These are phyloP conservation scores for Trichoderma sp. DNA, from an alignment of 2,329 filamentous ascomycete species.

Conservation along the genomic window DNA sequence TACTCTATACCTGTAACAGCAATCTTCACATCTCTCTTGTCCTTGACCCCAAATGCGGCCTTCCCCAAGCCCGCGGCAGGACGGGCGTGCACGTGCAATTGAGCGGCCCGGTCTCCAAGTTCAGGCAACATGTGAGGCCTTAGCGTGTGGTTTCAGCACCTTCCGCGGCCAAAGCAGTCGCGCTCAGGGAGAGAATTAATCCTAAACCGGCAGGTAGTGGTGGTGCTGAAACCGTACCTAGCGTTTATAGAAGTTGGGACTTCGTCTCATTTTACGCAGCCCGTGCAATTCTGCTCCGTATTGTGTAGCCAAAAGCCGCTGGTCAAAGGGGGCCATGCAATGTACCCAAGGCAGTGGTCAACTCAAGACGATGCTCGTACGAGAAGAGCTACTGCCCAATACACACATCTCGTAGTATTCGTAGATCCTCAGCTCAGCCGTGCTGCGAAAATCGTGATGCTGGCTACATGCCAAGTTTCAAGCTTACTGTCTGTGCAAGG, in stretches of 20 bases:
- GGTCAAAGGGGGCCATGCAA: neutral
- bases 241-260: slow-evolving; percentile 4
- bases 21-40: neutral
- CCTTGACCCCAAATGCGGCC: neutral
- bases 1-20: neutral
- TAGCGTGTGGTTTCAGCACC: neutral
- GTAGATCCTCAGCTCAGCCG: neutral
- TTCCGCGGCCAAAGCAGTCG: slow-evolving; percentile 1
- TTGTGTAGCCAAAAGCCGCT: neutral
- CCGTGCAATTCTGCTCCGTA: neutral
- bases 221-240: neutral
- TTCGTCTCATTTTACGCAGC: neutral
- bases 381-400: neutral
- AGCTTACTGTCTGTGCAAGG: neutral
- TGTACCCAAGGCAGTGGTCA: no score
- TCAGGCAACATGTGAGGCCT: neutral
- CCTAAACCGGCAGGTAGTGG: neutral
- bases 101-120: neutral
- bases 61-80: neutral
- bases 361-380: neutral
- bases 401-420: neutral
- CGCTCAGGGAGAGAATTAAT: neutral
- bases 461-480: neutral
- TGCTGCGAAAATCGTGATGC: neutral
- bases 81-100: neutral